phyloP scores from a whole-genome alignment of 2,329 filamentous ascomycete species.

The Arthrobotrys sinensis region DNA sequence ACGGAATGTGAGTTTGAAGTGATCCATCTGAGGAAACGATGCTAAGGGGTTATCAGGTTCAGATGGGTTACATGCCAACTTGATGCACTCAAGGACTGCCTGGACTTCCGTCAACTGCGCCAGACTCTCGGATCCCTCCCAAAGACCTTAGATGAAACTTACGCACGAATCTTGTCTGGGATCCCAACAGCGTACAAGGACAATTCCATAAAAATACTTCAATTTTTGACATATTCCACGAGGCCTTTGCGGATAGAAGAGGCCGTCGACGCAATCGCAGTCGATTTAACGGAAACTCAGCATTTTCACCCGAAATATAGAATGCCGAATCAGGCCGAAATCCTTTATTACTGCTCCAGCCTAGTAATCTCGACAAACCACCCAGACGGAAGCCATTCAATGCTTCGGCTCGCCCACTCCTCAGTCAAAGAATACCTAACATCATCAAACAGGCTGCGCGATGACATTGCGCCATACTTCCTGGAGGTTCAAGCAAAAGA shows the following conservation, averaged over 20 bases:
- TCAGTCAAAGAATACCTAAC: too few relatives aligned
- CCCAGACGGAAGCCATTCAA: too few relatives aligned
- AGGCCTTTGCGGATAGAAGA: conserved; percentile 10
- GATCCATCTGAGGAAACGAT: too few relatives aligned
- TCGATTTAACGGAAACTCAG: neutral
- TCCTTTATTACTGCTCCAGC: conserved; percentile 23
- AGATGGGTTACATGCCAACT: conserved; percentile 19
- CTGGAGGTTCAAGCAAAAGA: too few relatives aligned
- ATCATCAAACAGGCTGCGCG: too few relatives aligned
- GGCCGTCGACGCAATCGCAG: conserved; percentile 1
- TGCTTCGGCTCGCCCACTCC: too few relatives aligned
- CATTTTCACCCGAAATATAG: conserved; percentile 23
- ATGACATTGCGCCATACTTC: too few relatives aligned
- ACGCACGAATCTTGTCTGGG: conserved; percentile 3
- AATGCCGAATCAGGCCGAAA: conserved; percentile 18
- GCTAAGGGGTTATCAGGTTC: neutral
- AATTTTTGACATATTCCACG: conserved; percentile 23
- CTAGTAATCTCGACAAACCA: neutral
- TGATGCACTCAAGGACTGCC: neutral
- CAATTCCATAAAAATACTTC: conserved; percentile 10
- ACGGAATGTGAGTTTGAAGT: conserved; percentile 65
- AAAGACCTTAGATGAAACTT: conserved; percentile 20
- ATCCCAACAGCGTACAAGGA: neutral
- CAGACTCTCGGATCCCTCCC: conserved; percentile 13
- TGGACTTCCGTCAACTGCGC: neutral